Conservation (phyloP, 306 rosid species). For the Lagenaria siceraria region DNA sequence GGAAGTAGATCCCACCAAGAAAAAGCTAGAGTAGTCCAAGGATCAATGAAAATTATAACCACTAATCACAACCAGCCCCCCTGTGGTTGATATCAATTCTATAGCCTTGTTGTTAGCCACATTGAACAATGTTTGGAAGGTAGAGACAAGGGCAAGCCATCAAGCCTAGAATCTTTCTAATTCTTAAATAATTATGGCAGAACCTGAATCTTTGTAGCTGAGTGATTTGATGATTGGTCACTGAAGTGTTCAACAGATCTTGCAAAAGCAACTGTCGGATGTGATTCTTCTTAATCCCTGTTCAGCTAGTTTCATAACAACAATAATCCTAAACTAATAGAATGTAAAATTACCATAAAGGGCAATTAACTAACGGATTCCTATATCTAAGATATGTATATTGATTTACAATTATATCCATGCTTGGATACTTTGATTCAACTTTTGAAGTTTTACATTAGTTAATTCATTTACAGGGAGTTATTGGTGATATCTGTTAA, state of each 20-base stretch:
- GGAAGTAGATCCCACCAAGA: not conserved
- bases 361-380: not conserved
- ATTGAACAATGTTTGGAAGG: not conserved
- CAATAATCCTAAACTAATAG: not conserved
- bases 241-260: not conserved
- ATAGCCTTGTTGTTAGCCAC: not conserved
- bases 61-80: not conserved
- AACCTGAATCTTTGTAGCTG: not conserved
- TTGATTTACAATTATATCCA: not conserved
- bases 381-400: not conserved
- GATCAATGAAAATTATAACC: not conserved
- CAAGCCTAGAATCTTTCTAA: not conserved
- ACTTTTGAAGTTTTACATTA: not conserved
- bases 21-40: not conserved
- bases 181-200: not conserved
- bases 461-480: conserved; percentile 30
- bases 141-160: not conserved
- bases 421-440: not conserved
- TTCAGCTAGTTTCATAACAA: not conserved
- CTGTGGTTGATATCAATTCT: not conserved
- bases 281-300: not conserved
- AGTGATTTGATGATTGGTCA: not conserved
- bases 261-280: not conserved
- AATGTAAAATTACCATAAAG: not conserved
- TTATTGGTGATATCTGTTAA: conserved; percentile 54